Percentiles rank a stretch among this genome's conserved stretches.
These are phyloP conservation scores for Suillus ampliporus DNA, from an alignment of 768 basidiomycete genomes.

Conservation along the genomic window DNA sequence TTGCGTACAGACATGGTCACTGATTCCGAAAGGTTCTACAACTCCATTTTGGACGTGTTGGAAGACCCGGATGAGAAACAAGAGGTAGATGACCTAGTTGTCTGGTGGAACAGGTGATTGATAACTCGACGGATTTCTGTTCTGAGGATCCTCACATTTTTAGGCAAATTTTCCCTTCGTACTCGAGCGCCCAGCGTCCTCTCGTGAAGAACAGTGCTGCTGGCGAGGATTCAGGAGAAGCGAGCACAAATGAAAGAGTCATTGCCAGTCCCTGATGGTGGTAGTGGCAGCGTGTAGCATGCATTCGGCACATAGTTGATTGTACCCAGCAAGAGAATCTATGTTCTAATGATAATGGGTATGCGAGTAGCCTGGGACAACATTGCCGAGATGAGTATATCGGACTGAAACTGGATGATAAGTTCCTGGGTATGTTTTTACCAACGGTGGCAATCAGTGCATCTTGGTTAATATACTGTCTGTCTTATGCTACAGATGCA, in stretches of 20 bases:
- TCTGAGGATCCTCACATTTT: not conserved
- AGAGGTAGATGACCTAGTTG: constrained; percentile 22
- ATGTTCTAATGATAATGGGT: not conserved
- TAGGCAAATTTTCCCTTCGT: constrained; percentile 16
- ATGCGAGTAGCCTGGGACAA: no score
- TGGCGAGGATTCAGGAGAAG: constrained; percentile 11
- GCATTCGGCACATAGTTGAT: not conserved
- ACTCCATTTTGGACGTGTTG: constrained; percentile 23
- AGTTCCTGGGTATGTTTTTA: not conserved
- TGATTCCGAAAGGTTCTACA: constrained; percentile 32
- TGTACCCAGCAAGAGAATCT: not conserved
- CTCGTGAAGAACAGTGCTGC: constrained; percentile 9
- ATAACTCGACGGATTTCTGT: not conserved
- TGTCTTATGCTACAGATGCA: no score
- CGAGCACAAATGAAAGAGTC: constrained; percentile 2
- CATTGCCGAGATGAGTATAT: not conserved
- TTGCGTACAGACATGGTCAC: constrained; percentile 24
- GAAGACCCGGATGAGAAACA: constrained; percentile 26
- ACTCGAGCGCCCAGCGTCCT: not conserved
- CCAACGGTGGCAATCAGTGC: not conserved
- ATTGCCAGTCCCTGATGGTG: not conserved
- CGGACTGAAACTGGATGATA: not conserved
- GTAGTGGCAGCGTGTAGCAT: not conserved
- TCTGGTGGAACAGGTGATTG: constrained; percentile 27
- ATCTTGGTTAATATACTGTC: not conserved